Conservation (phyloP, 1,284 basidiomycete species). For the Kalmanozyma brasiliensis region DNA sequence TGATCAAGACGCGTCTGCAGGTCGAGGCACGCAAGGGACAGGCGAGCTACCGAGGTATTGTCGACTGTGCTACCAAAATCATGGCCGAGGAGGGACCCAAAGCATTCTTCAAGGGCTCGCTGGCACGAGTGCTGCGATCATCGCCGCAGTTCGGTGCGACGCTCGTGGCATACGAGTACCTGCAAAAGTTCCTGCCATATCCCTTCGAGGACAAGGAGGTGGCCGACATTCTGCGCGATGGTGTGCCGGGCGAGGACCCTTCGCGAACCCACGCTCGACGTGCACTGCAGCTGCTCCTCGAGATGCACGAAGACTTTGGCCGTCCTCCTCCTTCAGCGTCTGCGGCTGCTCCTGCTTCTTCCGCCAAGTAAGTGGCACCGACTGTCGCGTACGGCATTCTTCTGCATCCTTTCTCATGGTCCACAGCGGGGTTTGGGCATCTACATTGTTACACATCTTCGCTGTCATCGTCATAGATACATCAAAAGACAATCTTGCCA, state of each 20-base stretch:
- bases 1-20: constrained; percentile 98
- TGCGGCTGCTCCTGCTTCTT: constrained; percentile 6
- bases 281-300: constrained; percentile 51
- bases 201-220: constrained; percentile 46
- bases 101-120: constrained; percentile 94
- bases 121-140: constrained; percentile 87
- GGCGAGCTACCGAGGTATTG: constrained; percentile 88
- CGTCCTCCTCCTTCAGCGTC: constrained; percentile 29
- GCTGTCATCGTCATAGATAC: constrained; percentile 12
- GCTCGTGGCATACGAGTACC: constrained; percentile 84
- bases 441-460: background rate
- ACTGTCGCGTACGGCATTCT: too few relatives aligned
- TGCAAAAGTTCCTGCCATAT: constrained; percentile 67
- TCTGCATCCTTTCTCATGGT: too few relatives aligned
- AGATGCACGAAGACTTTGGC: constrained; percentile 61
- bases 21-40: constrained; percentile 94
- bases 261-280: constrained; percentile 50
- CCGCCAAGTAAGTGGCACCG: constrained; percentile 38
- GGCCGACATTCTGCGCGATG: constrained; percentile 43
- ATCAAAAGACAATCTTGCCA: constrained; percentile 1
- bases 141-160: constrained; percentile 83
- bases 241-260: constrained; percentile 45
- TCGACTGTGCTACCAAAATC: constrained; percentile 90
- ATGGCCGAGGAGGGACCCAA: constrained; percentile 82
- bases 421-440: too few relatives aligned